A percentile compares a stretch with the other conserved stretches of the same genome.
phyloP scores from a whole-genome alignment of 1,284 basidiomycete genomes.

The Austroboletus niveus region DNA sequence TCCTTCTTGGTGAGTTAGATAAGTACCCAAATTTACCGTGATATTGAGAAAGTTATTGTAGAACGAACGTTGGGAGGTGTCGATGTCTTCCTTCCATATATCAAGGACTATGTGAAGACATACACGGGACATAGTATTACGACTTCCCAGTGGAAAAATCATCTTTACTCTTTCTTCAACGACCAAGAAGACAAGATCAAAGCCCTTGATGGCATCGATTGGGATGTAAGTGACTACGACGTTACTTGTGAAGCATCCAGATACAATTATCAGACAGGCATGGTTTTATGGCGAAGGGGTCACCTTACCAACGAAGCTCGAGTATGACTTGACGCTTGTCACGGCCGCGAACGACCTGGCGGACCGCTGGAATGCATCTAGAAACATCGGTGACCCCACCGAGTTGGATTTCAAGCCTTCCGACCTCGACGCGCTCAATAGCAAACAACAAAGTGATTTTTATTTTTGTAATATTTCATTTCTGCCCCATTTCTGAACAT shows the following conservation, averaged over 20 bases:
- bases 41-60: constrained; percentile 22
- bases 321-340: constrained; percentile 84
- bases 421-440: constrained; percentile 59
- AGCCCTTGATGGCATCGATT: constrained; percentile 76
- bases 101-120: constrained; percentile 76
- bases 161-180: constrained; percentile 81
- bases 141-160: constrained; percentile 85
- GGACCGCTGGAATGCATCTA: constrained; percentile 71
- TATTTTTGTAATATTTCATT: constrained; percentile 1
- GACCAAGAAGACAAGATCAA: constrained; percentile 63
- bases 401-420: constrained; percentile 49
- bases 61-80: constrained; percentile 86
- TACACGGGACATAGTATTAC: constrained; percentile 86
- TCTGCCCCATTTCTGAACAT: background rate
- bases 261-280: constrained; percentile 41
- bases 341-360: constrained; percentile 73
- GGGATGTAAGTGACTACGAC: constrained; percentile 55
- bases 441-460: constrained; percentile 62
- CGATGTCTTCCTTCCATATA: constrained; percentile 80
- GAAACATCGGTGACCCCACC: constrained; percentile 44
- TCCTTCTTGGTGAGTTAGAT: constrained; percentile 52
- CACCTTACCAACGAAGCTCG: constrained; percentile 74
- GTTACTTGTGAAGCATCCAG: background rate
- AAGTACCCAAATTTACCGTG: background rate
- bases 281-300: constrained; percentile 89